A percentile compares a stretch with the other conserved stretches of the same genome.
Evolutionary conservation across 2,329 filamentous ascomycete species (phyloP).

Genomic region (Cercospora sojina): DNA sequence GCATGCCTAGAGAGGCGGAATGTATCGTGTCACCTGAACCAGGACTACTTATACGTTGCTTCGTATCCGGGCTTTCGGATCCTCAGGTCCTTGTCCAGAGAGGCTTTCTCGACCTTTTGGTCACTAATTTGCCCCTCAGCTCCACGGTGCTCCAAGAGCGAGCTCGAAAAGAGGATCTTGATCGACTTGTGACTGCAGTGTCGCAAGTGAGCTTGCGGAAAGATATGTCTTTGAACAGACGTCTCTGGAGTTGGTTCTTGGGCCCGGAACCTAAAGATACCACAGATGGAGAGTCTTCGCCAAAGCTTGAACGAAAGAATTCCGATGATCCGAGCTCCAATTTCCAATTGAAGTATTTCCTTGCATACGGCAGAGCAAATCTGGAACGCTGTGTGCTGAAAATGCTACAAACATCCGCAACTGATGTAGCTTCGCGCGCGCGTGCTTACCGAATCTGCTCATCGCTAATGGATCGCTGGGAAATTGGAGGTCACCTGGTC

Average conservation of each 20-base stretch:
- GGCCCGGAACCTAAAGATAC: conserved; percentile 64
- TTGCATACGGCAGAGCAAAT: conserved; percentile 71
- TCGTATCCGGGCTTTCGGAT: conserved; percentile 84
- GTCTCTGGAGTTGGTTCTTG: conserved; percentile 94
- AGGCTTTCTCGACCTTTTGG: conserved; percentile 88
- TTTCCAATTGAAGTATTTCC: conserved; percentile 67
- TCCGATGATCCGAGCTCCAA: conserved; percentile 56
- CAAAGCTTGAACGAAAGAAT: conserved; percentile 33
- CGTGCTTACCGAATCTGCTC: conserved; percentile 88
- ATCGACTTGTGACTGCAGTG: conserved; percentile 77
- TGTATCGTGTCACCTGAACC: conserved; percentile 87
- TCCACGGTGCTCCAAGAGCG: conserved; percentile 75
- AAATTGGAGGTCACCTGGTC: conserved; percentile 87
- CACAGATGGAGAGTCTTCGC: conserved; percentile 28
- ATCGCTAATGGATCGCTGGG: conserved; percentile 97
- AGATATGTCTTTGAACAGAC: conserved; percentile 94
- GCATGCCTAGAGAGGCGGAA: conserved; percentile 37
- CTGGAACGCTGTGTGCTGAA: conserved; percentile 72
- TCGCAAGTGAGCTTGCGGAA: conserved; percentile 82
- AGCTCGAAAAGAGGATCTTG: conserved; percentile 69
- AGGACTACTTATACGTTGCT: conserved; percentile 83
- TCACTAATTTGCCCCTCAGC: conserved; percentile 83
- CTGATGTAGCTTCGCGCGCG: conserved; percentile 65
- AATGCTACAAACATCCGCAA: conserved; percentile 64
- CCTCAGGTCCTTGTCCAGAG: conserved; percentile 88